Evolutionary conservation across 768 basidiomycete species (phyloP).

Genomic region (Nidularia sp.): DNA sequence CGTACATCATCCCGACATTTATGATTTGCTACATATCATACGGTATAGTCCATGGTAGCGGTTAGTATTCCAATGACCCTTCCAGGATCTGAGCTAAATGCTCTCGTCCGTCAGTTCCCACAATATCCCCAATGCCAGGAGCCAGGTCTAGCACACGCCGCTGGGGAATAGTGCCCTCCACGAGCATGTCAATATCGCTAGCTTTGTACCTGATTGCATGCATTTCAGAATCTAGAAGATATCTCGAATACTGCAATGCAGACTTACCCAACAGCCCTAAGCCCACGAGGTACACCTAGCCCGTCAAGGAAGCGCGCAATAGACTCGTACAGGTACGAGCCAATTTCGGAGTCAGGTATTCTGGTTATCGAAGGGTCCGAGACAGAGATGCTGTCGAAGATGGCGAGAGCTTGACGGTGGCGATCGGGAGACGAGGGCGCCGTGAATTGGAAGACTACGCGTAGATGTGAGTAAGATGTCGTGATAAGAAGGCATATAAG

Average conservation of each 20-base stretch:
- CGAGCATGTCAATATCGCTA: constrained; percentile 67
- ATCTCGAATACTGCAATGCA: neutral
- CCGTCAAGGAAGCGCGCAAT: constrained; percentile 86
- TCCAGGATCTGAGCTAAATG: constrained; percentile 82
- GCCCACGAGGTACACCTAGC: constrained; percentile 80
- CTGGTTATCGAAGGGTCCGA: constrained; percentile 67
- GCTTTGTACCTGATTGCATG: constrained; percentile 46
- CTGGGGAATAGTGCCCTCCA: constrained; percentile 91
- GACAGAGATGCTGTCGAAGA: constrained; percentile 68
- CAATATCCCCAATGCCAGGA: constrained; percentile 81
- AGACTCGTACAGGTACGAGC: constrained; percentile 75
- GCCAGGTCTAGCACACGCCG: constrained; percentile 89
- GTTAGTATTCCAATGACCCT: constrained; percentile 71
- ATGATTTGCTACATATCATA: no score
- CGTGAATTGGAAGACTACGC: constrained; percentile 86
- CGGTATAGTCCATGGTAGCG: neutral
- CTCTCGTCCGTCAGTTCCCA: constrained; percentile 78
- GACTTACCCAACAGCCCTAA: constrained; percentile 70
- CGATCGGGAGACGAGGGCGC: constrained; percentile 90
- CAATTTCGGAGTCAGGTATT: constrained; percentile 77
- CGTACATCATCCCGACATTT: no score
- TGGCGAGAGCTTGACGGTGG: constrained; percentile 83
- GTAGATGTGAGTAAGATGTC: neutral
- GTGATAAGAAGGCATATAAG: neutral
- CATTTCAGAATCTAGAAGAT: neutral